Base-by-base conservation (phyloP, 2,329 filamentous ascomycete species). In the Trichoderma guizhouense region DNA sequence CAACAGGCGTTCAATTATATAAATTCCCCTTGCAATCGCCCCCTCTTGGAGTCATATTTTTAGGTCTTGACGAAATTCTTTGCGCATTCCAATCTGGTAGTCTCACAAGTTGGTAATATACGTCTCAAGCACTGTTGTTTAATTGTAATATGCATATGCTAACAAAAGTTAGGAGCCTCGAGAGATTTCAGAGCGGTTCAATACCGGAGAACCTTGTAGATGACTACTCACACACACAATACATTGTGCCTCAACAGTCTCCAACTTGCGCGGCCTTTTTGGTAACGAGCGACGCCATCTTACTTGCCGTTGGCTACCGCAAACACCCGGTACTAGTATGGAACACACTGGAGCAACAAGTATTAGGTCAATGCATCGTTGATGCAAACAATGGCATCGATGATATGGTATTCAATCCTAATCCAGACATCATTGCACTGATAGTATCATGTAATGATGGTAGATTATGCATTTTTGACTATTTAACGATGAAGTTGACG, bases 321-420 rank as follows among this genome's bases (percentile, higher is more conserved):
- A 67, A 28, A 24, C 30, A 67, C 5, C 51, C 64, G 7, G 32
- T 67, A 9, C 21, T 57, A 1, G 43, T 67, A n/a, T 67, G 64
- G 64, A 39, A 57, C 30, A 39, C 32, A 0, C 21, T 36, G 4
- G 64, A 67, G 21, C 51, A 67, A 30, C 30, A 67, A 39, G 32
- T 11, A 15, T 9, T 67, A 3, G 64, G 64, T 6, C 64, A 67
- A 12, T 67, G 64, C 11, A 26, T 57, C 8, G 14, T 67, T 21
- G 47, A 39, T 15, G 30, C 64, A n/a, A 67, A 67, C 34, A 67
- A 67, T 67, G 64, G 64, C 21, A 67, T 67, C 21, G 51, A 67
- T 26, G 32, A 53, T 47, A 67, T 67, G 64, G 64, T 43, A 12
- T 67, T 67, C 30, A 67, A 67, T 8, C 51, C 64, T 1, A 67